Evolutionary conservation across 495 filamentous ascomycete species (phyloP).

Genomic region (Apiosordaria backusii): DNA sequence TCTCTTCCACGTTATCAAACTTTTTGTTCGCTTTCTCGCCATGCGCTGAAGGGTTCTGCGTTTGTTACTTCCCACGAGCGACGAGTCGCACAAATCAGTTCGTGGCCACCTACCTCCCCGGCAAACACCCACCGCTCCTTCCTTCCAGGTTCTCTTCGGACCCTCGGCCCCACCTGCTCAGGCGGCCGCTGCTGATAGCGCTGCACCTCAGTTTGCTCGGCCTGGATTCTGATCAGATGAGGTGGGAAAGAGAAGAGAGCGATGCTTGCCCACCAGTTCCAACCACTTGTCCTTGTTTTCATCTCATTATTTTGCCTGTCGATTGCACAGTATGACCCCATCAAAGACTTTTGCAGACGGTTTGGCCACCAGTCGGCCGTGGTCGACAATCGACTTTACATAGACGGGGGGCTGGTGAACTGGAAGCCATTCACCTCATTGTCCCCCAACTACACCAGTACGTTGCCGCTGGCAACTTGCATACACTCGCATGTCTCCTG

Average conservation of each 20-base stretch:
- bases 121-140: too few relatives aligned
- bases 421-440: slow-evolving; percentile 43
- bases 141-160: background rate
- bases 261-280: background rate
- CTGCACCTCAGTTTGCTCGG: too few relatives aligned
- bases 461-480: slow-evolving; percentile 7
- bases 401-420: slow-evolving; percentile 50
- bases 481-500: background rate
- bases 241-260: background rate
- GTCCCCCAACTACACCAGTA: slow-evolving; percentile 47
- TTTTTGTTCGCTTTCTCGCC: background rate
- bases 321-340: slow-evolving; percentile 28
- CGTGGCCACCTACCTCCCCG: too few relatives aligned
- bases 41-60: background rate
- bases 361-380: slow-evolving; percentile 49
- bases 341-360: slow-evolving; percentile 50
- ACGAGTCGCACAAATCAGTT: background rate
- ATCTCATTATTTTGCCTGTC: background rate
- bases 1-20: background rate
- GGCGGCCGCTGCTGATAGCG: background rate
- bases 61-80: background rate
- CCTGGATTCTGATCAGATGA: too few relatives aligned
- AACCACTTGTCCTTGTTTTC: background rate
- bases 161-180: background rate
- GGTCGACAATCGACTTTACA: slow-evolving; percentile 47